Base-by-base conservation (phyloP, 352 stramenopile genomes). In the Elongisporangium senticosum region DNA sequence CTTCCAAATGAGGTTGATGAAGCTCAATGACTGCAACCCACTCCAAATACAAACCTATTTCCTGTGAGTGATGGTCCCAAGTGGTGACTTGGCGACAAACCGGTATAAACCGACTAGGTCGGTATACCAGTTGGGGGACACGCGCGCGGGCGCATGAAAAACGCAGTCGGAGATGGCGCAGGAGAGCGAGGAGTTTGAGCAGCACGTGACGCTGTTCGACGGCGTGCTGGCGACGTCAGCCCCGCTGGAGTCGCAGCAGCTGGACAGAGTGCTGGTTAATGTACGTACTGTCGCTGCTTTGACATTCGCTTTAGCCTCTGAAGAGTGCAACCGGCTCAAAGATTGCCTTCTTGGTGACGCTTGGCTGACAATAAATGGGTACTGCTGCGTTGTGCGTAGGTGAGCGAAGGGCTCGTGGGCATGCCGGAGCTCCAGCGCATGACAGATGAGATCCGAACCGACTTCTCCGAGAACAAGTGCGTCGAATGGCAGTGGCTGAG, bases 151-250 rank as follows among this genome's bases (percentile, higher is more conserved):
- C 51, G 43, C 14, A 15, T 40, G 53, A 20, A 50, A 23, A 28
- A 33, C 11, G 26, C 37, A 24, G 22, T 22, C n/a, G n/a, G n/a
- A n/a, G 43, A 74, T 74, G 72, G 62, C 73, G 63, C 55, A 57
- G 26, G 60, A 52, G 22, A 69, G 65, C 17, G 77, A 71, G 48
- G 65, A 54, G 37, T 90, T 90, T 52, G 75, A 83, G 58, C 60
- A 68, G 55, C 73, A 89, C 65, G 81, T 90, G 61, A 73, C 77
- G 68, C 51, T 89, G 52, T 79, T 87, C 56, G 79, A 88, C 40
- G 71, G 71, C 52, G 72, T 90, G 51, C 59, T 90, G 55, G 78
- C 75, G 50, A 88, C 81, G 28, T 84, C 79, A 6, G 75, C 77
- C 54, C 75, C 77, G 47, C 67, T 90, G 49, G 65, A 82, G 23